A percentile compares a stretch with the other conserved stretches of the same genome.
These are phyloP conservation scores for Cytospora piceae DNA, from an alignment of 2,329 filamentous ascomycete genomes.

Conservation along the genomic window DNA sequence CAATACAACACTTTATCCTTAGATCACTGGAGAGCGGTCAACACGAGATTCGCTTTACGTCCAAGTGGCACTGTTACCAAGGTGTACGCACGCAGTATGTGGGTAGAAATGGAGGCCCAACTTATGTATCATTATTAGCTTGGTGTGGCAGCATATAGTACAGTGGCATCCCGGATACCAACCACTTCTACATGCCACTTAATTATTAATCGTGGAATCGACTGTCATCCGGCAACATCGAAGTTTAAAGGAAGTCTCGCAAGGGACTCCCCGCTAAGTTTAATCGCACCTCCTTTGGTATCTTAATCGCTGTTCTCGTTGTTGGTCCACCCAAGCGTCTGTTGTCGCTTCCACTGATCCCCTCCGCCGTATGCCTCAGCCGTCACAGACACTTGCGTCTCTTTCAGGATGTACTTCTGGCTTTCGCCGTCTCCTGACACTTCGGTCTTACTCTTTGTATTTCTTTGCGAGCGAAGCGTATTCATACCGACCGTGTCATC, in stretches of 20 bases:
- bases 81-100: too few relatives aligned
- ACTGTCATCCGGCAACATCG: not conserved
- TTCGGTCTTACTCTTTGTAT: slow-evolving; percentile 12
- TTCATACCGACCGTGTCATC: not conserved
- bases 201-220: not conserved
- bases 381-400: slow-evolving; percentile 38
- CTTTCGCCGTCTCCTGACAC: slow-evolving; percentile 37
- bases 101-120: not conserved
- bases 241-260: not conserved
- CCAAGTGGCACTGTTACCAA: too few relatives aligned
- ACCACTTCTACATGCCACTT: not conserved
- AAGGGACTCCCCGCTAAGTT: not conserved
- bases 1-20: too few relatives aligned
- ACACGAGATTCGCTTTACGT: too few relatives aligned
- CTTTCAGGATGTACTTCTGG: slow-evolving; percentile 45
- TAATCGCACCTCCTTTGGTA: not conserved
- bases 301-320: not conserved
- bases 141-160: not conserved
- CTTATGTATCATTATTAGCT: not conserved
- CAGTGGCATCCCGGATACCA: not conserved
- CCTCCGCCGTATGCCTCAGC: slow-evolving; percentile 21
- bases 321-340: slow-evolving; percentile 35
- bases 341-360: slow-evolving; percentile 34
- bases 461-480: slow-evolving; percentile 3
- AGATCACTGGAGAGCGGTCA: too few relatives aligned